Evolutionary conservation across 139 green algal genomes (phyloP), one percentile per base, ranked within the genome.

Genomic region (Chlamydomonas applanata): DNA sequence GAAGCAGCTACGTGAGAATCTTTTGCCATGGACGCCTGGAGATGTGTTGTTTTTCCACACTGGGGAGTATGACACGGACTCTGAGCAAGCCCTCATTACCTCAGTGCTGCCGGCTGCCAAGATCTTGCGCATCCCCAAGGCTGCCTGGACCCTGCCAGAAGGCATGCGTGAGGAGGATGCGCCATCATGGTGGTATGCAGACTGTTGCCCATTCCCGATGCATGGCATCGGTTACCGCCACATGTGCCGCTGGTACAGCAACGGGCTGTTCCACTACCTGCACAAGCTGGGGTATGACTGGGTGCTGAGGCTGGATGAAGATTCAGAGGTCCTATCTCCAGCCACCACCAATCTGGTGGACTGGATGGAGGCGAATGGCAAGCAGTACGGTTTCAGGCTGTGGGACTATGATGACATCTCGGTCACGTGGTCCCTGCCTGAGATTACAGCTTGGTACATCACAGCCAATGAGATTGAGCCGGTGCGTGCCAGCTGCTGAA

Each of bases 231-330:
- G 67, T 1, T 73, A 73, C 46, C 45, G 67, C 20, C 67, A 73
- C 27, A 73, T 73, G 67, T 73, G 67, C 67, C 34, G 67, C 1
- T 73, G 67, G 67, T 73, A 63, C 67, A 73, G 45, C 46, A 73
- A 64, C 44, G 45, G 67, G 1, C 30, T 73, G 25, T 73, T 73
- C 20, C 32, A 69, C 2, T 69, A 52, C 33, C 62, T 72, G 40
- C 7, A 17, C 14, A 34, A 19, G n/a, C 22, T 22, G 22, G 65
- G 65, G 4, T 73, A 63, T 27, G 17, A 25, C 5, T 73, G 67
- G 67, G 67, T 73, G 67, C 29, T 73, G 32, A 46, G 67, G 29
- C 67, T 73, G 9, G 67, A 73, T 63, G 67, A 73, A 30, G 67
- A 73, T 29, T 73, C 67, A 19, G 46, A 73, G 45, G 67, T 73